Percentiles rank a stretch among this genome's conserved stretches.
Evolutionary conservation across 177 flowering plant genomes (phyloP).

Genomic region (Telopea speciosissima): DNA sequence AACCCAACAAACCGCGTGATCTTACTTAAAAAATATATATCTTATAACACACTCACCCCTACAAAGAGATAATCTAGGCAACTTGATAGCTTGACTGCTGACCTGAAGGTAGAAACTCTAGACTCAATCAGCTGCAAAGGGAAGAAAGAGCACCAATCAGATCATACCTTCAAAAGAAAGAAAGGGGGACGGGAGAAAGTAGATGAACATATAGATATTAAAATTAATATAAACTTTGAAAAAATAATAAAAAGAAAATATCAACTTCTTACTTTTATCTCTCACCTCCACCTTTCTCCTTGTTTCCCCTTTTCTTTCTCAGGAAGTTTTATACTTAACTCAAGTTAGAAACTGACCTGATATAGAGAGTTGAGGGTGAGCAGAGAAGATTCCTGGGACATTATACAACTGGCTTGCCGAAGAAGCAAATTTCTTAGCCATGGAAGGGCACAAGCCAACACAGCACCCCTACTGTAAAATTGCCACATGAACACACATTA

Average conservation of each 20-base stretch:
- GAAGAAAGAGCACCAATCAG: background rate
- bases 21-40: background rate
- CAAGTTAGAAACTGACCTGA: slow-evolving; percentile 45
- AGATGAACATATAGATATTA: too few species aligned
- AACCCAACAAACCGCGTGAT: background rate
- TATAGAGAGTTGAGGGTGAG: slow-evolving; percentile 66
- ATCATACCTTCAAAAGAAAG: background rate
- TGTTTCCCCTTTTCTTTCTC: too few species aligned
- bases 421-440: slow-evolving; percentile 87
- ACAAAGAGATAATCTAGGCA: slow-evolving; percentile 52
- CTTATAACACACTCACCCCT: slow-evolving; percentile 38
- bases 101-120: slow-evolving; percentile 57
- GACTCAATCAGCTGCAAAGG: slow-evolving; percentile 75
- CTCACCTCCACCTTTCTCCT: too few species aligned
- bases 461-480: slow-evolving; percentile 59
- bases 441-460: slow-evolving; percentile 71
- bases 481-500: slow-evolving; percentile 1
- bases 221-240: too few species aligned
- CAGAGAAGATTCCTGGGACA: slow-evolving; percentile 85
- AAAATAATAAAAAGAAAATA: too few species aligned
- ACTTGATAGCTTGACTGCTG: slow-evolving; percentile 64
- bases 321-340: background rate
- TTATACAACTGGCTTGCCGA: slow-evolving; percentile 73
- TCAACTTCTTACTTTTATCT: too few species aligned
- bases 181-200: background rate